Evolutionary conservation across 176 grass and related monocot genomes (phyloP).

Genomic region (Zoysia pacifica): DNA sequence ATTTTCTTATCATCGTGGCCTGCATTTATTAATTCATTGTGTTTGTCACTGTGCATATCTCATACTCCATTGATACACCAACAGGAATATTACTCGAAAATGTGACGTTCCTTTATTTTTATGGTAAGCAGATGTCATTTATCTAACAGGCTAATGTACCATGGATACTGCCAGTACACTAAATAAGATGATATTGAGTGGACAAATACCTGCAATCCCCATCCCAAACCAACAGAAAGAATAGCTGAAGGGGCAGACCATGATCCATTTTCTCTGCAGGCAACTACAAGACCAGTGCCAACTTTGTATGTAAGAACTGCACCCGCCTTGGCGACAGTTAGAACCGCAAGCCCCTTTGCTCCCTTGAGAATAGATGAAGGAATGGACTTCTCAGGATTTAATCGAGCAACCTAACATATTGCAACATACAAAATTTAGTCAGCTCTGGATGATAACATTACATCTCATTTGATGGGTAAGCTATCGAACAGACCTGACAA

Average conservation of each 20-base stretch:
- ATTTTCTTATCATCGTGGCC: background rate
- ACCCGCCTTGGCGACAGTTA: constrained; percentile 83
- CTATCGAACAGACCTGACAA: constrained; percentile 57
- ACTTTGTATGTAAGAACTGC: constrained; percentile 91
- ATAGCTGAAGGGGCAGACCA: constrained; percentile 97
- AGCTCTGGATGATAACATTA: constrained; percentile 23
- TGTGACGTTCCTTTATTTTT: background rate
- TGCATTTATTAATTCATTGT: background rate
- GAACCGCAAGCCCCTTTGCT: constrained; percentile 85
- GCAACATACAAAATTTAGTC: constrained; percentile 33
- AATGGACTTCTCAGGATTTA: constrained; percentile 90
- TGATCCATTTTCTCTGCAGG: constrained; percentile 78
- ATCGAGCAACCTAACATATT: constrained; percentile 74
- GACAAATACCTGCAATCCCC: constrained; percentile 83
- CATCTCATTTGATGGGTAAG: constrained; percentile 18
- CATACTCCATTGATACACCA: no score
- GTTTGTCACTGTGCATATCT: no score
- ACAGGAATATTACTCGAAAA: background rate
- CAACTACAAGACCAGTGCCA: constrained; percentile 86
- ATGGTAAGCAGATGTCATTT: background rate
- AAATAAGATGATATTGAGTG: constrained; percentile 25
- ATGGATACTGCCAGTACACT: background rate
- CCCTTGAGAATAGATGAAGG: constrained; percentile 83
- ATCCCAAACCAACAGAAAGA: constrained; percentile 87
- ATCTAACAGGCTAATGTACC: background rate